Evolutionary conservation across 2,329 filamentous ascomycete genomes (phyloP), one percentile per base, ranked within the genome.

Genomic region (Orbilia javanica): DNA sequence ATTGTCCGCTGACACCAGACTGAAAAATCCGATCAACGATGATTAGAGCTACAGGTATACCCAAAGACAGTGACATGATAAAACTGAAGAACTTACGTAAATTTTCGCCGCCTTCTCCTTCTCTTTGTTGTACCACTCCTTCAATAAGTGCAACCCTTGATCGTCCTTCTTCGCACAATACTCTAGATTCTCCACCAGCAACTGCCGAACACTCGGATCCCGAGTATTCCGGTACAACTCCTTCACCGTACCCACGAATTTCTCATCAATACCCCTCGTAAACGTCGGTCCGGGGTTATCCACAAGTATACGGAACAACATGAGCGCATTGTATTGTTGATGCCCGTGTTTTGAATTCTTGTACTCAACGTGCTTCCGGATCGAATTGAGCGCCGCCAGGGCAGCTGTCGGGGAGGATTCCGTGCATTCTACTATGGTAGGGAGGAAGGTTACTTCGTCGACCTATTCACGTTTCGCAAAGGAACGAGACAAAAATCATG

Each of bases 241-340:
- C 85, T 94, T 95, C 15, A 92, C 85, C 0, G 90, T 90, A 48
- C 91, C 88, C 66, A 92, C 89, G 82, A 97, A 98, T 82, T 93
- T 93, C 82, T 90, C 88, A 84, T 97, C 94, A 48, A 98, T 84
- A 83, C 97, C 94, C 80, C 92, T 89, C n/a, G 95, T 97, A 82
- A 99, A 99, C 1, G 90, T 93, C 66, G 88, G 88, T 31, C 95
- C 95, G 0, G 96, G 96, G 83, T 99, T 97, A 84, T 98, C 94
- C 81, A 90, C 88, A 80, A 99, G 86, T 82, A 99, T 99, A 79
- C 95, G 91, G 81, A 96, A 87, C 70, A 99, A 88, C 96, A 98
- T 98, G 82, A 98, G 90, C 79, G 93, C 92, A 85, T 98, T 97
- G 87, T 97, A 98, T 84, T 98, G 95, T 81, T 91, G 90, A 81